Evolutionary conservation across 2,329 filamentous ascomycete species (phyloP), one percentile per base, ranked within the genome.

Genomic region (Cercospora zeae-maydis): DNA sequence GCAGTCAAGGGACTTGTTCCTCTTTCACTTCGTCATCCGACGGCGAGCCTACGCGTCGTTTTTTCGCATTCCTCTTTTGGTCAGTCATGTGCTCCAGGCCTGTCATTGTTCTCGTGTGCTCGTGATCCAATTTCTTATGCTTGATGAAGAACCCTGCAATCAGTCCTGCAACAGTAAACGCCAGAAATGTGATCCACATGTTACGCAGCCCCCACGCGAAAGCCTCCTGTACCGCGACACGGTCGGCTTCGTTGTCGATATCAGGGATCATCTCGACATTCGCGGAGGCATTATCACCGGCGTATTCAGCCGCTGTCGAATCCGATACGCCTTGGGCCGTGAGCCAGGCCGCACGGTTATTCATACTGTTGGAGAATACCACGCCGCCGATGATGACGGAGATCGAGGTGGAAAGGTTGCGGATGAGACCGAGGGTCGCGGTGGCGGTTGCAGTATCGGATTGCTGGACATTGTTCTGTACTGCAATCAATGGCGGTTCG

Each of bases 241-340:
- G 42, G 27, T 27, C 42, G 11, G 42, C 19, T 11, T 9, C 13
- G 21, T 30, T 49, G 9, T 27, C 21, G 14, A 49, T 49, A n/a
- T 49, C 42, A 30, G 42, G 42, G n/a, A 49, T 49, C 42, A 49
- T 49, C 42, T 49, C 42, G 24, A 49, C 42, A 49, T 49, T 49
- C 9, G 42, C 42, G 11, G 42, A 49, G 21, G 42, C 42, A 49
- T 49, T 49, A 24, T 49, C 42, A 21, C 42, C 42, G 24, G 42
- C 42, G 24, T 49, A 49, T 27, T 49, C 42, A 21, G 42, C 42
- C 42, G 42, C 42, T 30, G 42, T 49, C 4, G 42, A 49, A 7
- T 49, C 42, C 24, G 42, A 21, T 27, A 49, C 21, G n/a, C 21
- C 42, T 49, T 49, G 42, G 27, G 21, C 42, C 3, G 21, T 49